phyloP scores from a whole-genome alignment of 2,329 filamentous ascomycete genomes.

The Leptographium wingfieldii region DNA sequence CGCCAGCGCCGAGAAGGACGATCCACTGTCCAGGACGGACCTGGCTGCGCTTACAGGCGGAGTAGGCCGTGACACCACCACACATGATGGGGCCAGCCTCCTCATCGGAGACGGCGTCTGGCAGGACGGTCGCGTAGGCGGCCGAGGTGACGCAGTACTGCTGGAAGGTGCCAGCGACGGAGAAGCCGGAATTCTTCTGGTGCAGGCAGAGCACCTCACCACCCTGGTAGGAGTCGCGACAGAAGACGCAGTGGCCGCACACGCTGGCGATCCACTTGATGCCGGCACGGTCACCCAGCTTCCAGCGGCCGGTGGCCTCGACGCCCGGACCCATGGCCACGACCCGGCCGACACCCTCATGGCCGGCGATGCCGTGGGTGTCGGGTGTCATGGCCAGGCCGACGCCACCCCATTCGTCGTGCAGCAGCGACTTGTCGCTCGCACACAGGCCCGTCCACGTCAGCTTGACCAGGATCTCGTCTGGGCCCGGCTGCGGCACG shows the following conservation, averaged over 20 bases:
- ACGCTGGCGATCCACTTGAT: constrained; percentile 6
- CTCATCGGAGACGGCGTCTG: constrained; percentile 13
- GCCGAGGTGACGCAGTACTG: constrained; percentile 22
- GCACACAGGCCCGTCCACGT: constrained; percentile 9
- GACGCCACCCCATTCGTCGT: constrained; percentile 8
- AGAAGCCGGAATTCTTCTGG: constrained; percentile 9
- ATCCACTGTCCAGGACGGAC: constrained; percentile 9
- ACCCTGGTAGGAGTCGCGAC: constrained; percentile 4
- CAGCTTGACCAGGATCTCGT: constrained; percentile 10
- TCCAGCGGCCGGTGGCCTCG: neutral
- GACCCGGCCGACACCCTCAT: constrained; percentile 6
- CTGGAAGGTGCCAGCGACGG: constrained; percentile 11
- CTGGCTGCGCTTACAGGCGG: constrained; percentile 7
- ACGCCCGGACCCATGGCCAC: constrained; percentile 6
- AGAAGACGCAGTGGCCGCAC: constrained; percentile 6
- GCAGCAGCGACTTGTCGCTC: constrained; percentile 11
- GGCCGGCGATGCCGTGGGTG: constrained; percentile 5
- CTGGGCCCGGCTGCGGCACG: constrained; percentile 3
- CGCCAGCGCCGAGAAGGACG: constrained; percentile 21
- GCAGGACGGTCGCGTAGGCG: constrained; percentile 24
- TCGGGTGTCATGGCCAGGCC: constrained; percentile 5
- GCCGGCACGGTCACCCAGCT: constrained; percentile 9
- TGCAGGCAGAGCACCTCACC: constrained; percentile 7
- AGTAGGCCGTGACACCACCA: constrained; percentile 11
- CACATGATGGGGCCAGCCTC: constrained; percentile 16